Conservation (phyloP, 495 filamentous ascomycete genomes). For the Lichina pygmaea region DNA sequence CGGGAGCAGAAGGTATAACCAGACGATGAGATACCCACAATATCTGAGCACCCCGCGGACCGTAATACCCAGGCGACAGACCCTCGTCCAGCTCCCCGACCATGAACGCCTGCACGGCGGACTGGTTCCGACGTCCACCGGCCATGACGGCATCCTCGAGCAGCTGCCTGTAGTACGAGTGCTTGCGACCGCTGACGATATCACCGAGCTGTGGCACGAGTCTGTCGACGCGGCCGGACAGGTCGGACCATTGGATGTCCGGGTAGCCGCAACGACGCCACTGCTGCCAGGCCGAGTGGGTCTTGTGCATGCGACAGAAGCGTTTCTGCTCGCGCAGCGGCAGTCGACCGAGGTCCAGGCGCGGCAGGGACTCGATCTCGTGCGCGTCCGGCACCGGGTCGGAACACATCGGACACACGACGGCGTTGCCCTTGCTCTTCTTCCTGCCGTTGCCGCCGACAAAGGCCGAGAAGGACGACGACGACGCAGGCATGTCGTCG, state of each 20-base stretch:
- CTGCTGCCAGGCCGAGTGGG: conserved; percentile 23
- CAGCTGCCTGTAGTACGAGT: conserved; percentile 33
- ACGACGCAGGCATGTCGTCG: too few species aligned
- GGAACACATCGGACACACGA: conserved; percentile 40
- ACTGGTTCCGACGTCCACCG: conserved; percentile 25
- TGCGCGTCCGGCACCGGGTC: conserved; percentile 24
- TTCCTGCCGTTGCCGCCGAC: background rate
- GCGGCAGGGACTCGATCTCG: conserved; percentile 12
- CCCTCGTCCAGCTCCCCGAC: conserved; percentile 9
- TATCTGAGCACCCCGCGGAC: conserved; percentile 40
- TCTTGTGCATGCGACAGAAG: conserved; percentile 53
- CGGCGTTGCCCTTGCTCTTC: background rate
- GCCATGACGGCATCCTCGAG: conserved; percentile 29
- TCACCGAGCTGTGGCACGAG: conserved; percentile 25
- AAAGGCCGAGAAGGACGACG: background rate
- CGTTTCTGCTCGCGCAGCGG: conserved; percentile 27
- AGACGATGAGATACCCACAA: conserved; percentile 18
- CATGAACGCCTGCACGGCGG: conserved; percentile 22
- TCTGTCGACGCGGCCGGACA: conserved; percentile 34
- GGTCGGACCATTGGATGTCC: conserved; percentile 41
- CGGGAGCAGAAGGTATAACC: background rate
- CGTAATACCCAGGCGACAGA: conserved; percentile 63
- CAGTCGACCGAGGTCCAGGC: conserved; percentile 13
- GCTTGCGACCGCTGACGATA: conserved; percentile 26
- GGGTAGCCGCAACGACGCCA: conserved; percentile 50